These are phyloP conservation scores for Fagopyrum tataricum DNA, from an alignment of 148 eudicot species.

Conservation along the genomic window DNA sequence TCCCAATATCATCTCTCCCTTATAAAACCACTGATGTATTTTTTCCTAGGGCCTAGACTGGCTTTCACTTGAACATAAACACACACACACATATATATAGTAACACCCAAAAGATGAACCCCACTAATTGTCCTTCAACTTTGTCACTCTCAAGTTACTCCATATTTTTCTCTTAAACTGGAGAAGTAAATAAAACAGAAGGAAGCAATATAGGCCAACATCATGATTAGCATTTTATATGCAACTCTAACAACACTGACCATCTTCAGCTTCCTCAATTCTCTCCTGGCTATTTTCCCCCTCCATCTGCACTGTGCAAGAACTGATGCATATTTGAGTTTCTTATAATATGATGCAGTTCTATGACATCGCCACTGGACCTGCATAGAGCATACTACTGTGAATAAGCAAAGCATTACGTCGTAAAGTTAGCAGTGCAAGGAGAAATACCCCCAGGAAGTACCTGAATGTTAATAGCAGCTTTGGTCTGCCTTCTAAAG, in stretches of 20 bases:
- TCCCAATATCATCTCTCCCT: too few species aligned
- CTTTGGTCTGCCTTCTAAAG: constrained; percentile 59
- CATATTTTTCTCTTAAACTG: not conserved
- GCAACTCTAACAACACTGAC: constrained; percentile 32
- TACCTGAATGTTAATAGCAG: constrained; percentile 74
- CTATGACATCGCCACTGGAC: constrained; percentile 74
- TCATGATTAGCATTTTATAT: not conserved
- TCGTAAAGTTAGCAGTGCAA: not conserved
- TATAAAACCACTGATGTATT: too few species aligned
- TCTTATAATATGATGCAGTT: constrained; percentile 55
- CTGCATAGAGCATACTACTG: constrained; percentile 27
- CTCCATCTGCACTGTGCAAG: constrained; percentile 91
- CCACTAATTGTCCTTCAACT: not conserved
- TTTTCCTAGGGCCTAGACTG: not conserved
- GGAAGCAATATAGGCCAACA: not conserved
- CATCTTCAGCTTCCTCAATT: constrained; percentile 84
- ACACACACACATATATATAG: not conserved
- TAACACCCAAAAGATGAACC: not conserved
- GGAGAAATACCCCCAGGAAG: constrained; percentile 11
- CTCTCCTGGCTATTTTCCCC: constrained; percentile 60
- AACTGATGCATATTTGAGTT: constrained; percentile 62
- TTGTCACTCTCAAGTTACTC: not conserved
- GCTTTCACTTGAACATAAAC: not conserved
- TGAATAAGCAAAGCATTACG: constrained; percentile 13
- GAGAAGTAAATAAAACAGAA: not conserved